phyloP scores from a whole-genome alignment of 371 early-diverging fungal species.

The Vairimorpha necatrix region DNA sequence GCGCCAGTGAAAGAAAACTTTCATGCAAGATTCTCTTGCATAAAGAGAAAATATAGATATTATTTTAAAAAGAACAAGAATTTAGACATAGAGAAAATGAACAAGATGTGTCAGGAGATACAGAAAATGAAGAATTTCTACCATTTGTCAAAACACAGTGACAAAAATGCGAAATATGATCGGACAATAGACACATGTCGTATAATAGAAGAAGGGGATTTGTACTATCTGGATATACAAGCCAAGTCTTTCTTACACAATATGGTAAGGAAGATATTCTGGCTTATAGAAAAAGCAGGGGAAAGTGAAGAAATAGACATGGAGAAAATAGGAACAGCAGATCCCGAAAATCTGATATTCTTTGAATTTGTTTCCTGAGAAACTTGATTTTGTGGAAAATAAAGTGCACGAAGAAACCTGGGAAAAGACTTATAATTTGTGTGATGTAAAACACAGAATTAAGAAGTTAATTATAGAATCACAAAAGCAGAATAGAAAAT shows the following conservation, averaged over 20 bases:
- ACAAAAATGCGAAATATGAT: slow-evolving; percentile 39
- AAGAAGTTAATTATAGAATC: neutral
- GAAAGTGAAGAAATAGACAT: slow-evolving; percentile 26
- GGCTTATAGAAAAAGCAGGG: slow-evolving; percentile 42
- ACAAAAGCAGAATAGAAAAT: too few species aligned
- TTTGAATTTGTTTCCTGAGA: slow-evolving; percentile 28
- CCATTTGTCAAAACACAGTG: slow-evolving; percentile 41
- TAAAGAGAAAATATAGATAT: slow-evolving; percentile 61
- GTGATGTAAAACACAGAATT: neutral
- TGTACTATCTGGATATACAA: slow-evolving; percentile 53
- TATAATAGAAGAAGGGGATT: slow-evolving; percentile 26
- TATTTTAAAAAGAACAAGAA: slow-evolving; percentile 39
- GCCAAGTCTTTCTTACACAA: slow-evolving; percentile 62
- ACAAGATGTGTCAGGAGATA: slow-evolving; percentile 29
- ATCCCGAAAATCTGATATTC: slow-evolving; percentile 53
- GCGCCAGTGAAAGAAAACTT: slow-evolving; percentile 53
- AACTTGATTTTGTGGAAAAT: slow-evolving; percentile 27
- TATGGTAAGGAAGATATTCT: slow-evolving; percentile 64
- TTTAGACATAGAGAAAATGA: slow-evolving; percentile 45
- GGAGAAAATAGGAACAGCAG: slow-evolving; percentile 35
- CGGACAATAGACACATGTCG: slow-evolving; percentile 31
- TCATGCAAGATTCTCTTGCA: slow-evolving; percentile 61
- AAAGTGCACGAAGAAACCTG: neutral
- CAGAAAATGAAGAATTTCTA: slow-evolving; percentile 44
- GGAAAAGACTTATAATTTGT: neutral